phyloP scores from a whole-genome alignment of 306 rosid species.

The Hippophae rhamnoides region DNA sequence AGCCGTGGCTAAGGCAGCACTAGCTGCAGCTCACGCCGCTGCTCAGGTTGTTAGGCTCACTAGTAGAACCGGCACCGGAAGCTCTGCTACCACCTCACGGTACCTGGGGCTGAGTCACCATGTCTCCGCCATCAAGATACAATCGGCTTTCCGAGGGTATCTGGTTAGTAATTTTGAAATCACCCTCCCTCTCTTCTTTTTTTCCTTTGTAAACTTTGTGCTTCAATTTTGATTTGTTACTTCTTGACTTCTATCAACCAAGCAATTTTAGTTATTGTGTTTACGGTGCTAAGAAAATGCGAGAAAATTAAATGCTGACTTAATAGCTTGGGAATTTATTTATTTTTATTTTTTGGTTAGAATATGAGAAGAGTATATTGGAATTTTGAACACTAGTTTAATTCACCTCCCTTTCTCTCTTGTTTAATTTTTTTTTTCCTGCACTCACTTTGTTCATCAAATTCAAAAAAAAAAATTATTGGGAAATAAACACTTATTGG shows the following conservation, averaged over 20 bases:
- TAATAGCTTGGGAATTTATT: no score
- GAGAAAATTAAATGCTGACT: no score
- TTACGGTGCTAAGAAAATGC: no score
- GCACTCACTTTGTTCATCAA: background rate
- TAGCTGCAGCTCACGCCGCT: slow-evolving; percentile 91
- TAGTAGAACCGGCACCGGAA: slow-evolving; percentile 10
- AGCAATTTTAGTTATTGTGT: no score
- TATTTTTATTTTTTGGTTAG: no score
- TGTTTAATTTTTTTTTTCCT: background rate
- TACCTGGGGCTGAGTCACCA: slow-evolving; percentile 11
- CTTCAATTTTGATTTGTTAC: background rate
- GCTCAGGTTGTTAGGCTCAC: slow-evolving; percentile 82
- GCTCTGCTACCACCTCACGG: background rate
- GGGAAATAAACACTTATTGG: slow-evolving; percentile 14
- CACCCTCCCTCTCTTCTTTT: background rate
- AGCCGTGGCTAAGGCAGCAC: slow-evolving; percentile 86
- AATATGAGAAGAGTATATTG: no score
- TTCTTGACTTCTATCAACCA: no score
- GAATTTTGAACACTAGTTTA: no score
- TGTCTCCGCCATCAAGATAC: slow-evolving; percentile 50
- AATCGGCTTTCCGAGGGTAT: slow-evolving; percentile 76
- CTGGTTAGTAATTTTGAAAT: slow-evolving; percentile 36
- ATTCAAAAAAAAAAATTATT: background rate
- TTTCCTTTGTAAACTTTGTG: background rate
- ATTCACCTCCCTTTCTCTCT: background rate